phyloP scores from a whole-genome alignment of 2,329 filamentous ascomycete genomes.

The Drechslerella dactyloides region DNA sequence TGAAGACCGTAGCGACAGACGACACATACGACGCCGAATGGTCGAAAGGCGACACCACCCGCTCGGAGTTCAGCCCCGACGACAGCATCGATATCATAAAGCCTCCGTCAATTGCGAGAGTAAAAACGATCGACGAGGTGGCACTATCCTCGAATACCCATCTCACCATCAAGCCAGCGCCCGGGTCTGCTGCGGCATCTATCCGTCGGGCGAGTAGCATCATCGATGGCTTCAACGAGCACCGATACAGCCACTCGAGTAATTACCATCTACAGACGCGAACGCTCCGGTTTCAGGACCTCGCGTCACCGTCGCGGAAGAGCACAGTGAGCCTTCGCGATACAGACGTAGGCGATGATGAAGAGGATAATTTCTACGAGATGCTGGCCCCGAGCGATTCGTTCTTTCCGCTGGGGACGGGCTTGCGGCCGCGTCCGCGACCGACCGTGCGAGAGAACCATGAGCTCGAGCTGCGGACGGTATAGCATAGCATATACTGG shows the following conservation, averaged over 20 bases:
- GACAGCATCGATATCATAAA: constrained; percentile 10
- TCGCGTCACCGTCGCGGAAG: constrained; percentile 18
- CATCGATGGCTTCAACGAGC: constrained; percentile 11
- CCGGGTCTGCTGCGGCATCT: background rate
- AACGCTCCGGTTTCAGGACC: constrained; percentile 14
- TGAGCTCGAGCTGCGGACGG: constrained; percentile 29
- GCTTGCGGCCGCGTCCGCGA: constrained; percentile 33
- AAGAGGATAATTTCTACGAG: constrained; percentile 48
- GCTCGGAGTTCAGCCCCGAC: constrained; percentile 17
- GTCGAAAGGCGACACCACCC: constrained; percentile 38
- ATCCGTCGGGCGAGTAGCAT: background rate
- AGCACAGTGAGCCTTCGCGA: constrained; percentile 38
- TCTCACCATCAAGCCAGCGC: constrained; percentile 8
- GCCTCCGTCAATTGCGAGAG: constrained; percentile 6
- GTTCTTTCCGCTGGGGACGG: constrained; percentile 44
- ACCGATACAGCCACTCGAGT: constrained; percentile 16
- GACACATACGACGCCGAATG: constrained; percentile 42
- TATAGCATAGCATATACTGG: constrained; percentile 14
- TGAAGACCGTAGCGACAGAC: constrained; percentile 19
- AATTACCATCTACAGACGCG: background rate
- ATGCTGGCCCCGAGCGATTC: constrained; percentile 46
- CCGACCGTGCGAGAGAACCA: constrained; percentile 21
- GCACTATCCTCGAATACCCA: constrained; percentile 7
- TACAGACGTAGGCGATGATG: constrained; percentile 25
- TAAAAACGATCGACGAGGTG: constrained; percentile 13